These are phyloP conservation scores for Sphagnum contortum DNA, from an alignment of 225 moss, liverwort and hornwort species.

Conservation along the genomic window DNA sequence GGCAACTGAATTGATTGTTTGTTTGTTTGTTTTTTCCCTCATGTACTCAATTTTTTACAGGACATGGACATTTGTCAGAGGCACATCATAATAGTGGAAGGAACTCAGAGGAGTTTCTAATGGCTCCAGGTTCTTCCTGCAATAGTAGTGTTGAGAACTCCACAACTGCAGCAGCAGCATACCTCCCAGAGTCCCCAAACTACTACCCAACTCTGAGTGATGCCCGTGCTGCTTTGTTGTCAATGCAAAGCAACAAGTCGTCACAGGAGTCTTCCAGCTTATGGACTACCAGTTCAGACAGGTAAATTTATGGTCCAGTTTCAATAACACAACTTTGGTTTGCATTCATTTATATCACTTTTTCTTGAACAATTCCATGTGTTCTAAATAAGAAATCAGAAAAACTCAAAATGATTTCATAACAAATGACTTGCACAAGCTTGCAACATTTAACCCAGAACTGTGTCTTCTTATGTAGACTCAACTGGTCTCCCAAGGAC, in stretches of 20 bases:
- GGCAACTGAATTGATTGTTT: not conserved
- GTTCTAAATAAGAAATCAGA: too few species aligned
- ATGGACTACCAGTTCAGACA: constrained; percentile 19
- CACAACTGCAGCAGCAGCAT: constrained; percentile 6
- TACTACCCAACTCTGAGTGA: constrained; percentile 16
- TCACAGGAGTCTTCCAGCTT: constrained; percentile 23
- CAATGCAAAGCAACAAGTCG: constrained; percentile 23
- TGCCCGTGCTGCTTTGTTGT: constrained; percentile 10
- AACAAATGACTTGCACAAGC: too few species aligned
- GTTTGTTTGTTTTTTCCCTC: too few species aligned
- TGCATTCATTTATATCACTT: not conserved
- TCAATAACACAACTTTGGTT: not conserved
- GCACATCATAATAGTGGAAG: constrained; percentile 7
- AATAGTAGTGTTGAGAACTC: constrained; percentile 17
- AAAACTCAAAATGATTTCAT: too few species aligned
- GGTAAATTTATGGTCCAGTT: constrained; percentile 6
- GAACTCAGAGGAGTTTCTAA: constrained; percentile 7
- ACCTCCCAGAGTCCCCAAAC: constrained; percentile 16
- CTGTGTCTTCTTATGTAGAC: not conserved
- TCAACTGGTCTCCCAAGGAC: too few species aligned
- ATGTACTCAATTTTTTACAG: constrained; percentile 2
- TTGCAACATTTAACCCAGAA: too few species aligned
- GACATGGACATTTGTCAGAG: constrained; percentile 9
- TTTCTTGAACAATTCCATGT: too few species aligned
- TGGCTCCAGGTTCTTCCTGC: constrained; percentile 14